Base-by-base conservation (phyloP, 345 rosid genomes). In the Eucalyptus guilfoylei region DNA sequence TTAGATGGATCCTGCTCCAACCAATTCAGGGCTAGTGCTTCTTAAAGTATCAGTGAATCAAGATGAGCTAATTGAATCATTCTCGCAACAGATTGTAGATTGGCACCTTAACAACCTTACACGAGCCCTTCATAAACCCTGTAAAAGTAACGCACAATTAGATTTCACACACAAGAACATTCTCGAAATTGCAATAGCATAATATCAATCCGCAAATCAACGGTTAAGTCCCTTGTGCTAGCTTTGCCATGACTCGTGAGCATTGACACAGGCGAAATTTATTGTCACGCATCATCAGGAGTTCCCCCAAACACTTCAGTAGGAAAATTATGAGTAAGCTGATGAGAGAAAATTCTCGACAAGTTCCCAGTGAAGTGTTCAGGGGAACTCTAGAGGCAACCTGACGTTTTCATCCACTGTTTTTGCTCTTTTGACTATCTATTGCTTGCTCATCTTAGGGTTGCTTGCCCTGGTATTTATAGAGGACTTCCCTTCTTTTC, bases 271-370 rank as follows among this genome's bases (percentile, higher is more conserved):
- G 40, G 3, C 40, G 19, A 64, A 64, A 14, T 14, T 17, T 58
- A 44, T 87, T 87, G 81, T 89, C 93, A 88, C 87, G 89, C 72
- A 90, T 50, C 91, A 89, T 93, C 92, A 54, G 67, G 94, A 94
- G 96, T 92, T 93, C 94, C 94, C 93, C 94, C 94, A 93, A 94
- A 95, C 96, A 93, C 92, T 95, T 93, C 94, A 94, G 92, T 92
- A 40, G 89, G 89, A 81, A 67, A 76, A n/a, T 58, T 23, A 64
- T 40, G 24, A 64, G 11, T 47, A 50, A 15, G 37, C 37, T 34
- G 80, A 49, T 37, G 50, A n/a, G 55, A n/a, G 76, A 64, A 64
- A 14, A 64, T 64, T 7, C 76, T 64, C 10, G 19, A 64, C 76
- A n/a, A 64, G 37, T 52, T 86, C 89, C 90, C 90, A 90, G 4